phyloP scores from a whole-genome alignment of 2,329 filamentous ascomycete species.

The Zasmidium angulare region DNA sequence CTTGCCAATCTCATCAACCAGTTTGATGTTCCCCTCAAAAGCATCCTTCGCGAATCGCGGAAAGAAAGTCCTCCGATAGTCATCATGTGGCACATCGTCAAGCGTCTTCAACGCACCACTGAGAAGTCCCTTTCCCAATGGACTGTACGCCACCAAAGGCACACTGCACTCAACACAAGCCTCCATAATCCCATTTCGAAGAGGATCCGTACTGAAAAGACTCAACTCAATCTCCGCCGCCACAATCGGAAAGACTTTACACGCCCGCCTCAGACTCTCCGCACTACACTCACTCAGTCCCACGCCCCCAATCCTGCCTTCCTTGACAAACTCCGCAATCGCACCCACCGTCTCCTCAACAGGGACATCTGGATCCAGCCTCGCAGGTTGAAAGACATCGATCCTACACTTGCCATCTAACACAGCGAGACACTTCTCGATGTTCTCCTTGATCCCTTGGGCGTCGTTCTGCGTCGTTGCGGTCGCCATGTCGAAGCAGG shows the following conservation, averaged over 20 bases:
- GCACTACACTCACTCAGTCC: constrained; percentile 53
- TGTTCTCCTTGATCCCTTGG: constrained; percentile 37
- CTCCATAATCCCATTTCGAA: constrained; percentile 56
- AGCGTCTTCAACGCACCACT: constrained; percentile 50
- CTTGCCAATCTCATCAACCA: constrained; percentile 57
- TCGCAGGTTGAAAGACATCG: constrained; percentile 44
- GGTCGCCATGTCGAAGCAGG: constrained; percentile 39
- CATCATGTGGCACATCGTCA: constrained; percentile 56
- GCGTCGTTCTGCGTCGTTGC: constrained; percentile 42
- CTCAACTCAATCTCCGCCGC: constrained; percentile 55
- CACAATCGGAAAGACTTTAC: constrained; percentile 42
- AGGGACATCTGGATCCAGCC: constrained; percentile 40
- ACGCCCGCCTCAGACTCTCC: constrained; percentile 40
- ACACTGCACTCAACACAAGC: constrained; percentile 63
- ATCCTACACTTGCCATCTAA: constrained; percentile 46
- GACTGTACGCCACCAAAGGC: constrained; percentile 70
- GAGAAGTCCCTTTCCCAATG: constrained; percentile 62
- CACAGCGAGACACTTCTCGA: constrained; percentile 42
- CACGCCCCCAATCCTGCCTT: constrained; percentile 53
- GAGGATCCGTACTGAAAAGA: constrained; percentile 42
- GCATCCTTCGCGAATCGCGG: constrained; percentile 63
- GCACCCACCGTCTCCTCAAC: constrained; percentile 42
- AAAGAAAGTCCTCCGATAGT: constrained; percentile 41
- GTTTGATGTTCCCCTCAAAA: constrained; percentile 63
- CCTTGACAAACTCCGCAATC: constrained; percentile 43